A percentile compares a stretch with the other conserved stretches of the same genome.
phyloP scores from a whole-genome alignment of 768 basidiomycete species.

The Mycena vitilis region DNA sequence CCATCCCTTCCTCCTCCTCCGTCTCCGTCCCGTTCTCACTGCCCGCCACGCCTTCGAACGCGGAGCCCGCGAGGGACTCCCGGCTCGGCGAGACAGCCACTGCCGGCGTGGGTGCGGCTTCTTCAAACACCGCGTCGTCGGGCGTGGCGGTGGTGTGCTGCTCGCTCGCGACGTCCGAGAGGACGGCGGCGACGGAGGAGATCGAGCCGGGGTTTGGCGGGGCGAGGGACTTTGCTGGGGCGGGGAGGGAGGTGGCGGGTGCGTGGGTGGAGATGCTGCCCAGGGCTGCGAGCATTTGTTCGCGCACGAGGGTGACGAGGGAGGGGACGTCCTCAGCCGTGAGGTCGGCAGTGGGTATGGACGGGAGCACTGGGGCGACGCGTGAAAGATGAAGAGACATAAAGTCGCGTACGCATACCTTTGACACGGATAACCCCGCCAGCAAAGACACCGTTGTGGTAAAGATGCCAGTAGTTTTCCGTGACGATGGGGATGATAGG shows the following conservation, averaged over 20 bases:
- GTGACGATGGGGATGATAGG: slow-evolving; percentile 93
- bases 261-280: slow-evolving; percentile 78
- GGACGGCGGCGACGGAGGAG: slow-evolving; percentile 23
- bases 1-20: slow-evolving; percentile 88
- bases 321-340: slow-evolving; percentile 75
- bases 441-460: slow-evolving; percentile 81
- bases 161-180: slow-evolving; percentile 34
- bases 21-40: slow-evolving; percentile 80
- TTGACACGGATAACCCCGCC: slow-evolving; percentile 82
- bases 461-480: slow-evolving; percentile 94
- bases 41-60: slow-evolving; percentile 46
- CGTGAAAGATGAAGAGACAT: slow-evolving; percentile 4
- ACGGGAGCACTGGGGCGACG: slow-evolving; percentile 80
- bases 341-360: slow-evolving; percentile 80
- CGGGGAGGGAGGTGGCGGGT: slow-evolving; percentile 45
- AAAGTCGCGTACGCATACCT: slow-evolving; percentile 61
- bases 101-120: slow-evolving; percentile 43
- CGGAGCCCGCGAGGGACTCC: slow-evolving; percentile 45
- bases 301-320: slow-evolving; percentile 75
- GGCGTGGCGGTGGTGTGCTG: slow-evolving; percentile 25
- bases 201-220: slow-evolving; percentile 26
- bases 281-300: slow-evolving; percentile 83
- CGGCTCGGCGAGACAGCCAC: slow-evolving; percentile 45
- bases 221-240: slow-evolving; percentile 31
- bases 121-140: slow-evolving; percentile 30